Conservation (phyloP, 1,284 basidiomycete genomes). For the Austroboletus novae-zelandiae region DNA sequence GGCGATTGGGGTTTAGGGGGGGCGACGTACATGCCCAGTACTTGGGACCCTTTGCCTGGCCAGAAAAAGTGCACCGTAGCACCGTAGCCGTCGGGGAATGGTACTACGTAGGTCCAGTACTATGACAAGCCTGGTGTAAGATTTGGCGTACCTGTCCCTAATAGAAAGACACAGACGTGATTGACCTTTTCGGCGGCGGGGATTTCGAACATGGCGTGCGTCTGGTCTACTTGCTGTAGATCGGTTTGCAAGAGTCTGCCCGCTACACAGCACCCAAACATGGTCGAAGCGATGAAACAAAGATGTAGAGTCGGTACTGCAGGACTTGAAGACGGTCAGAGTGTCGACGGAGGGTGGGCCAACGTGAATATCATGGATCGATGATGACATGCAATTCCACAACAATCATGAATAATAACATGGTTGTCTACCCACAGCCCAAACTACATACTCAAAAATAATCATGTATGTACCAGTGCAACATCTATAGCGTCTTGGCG, state of each 20-base stretch:
- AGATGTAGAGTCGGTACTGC: not conserved
- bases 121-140: not conserved
- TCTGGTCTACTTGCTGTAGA: slow-evolving; percentile 76
- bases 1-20: not conserved
- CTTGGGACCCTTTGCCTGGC: slow-evolving; percentile 85
- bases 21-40: slow-evolving; percentile 77
- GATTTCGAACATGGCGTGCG: slow-evolving; percentile 82
- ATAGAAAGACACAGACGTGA: slow-evolving; percentile 85
- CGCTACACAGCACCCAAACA: slow-evolving; percentile 78
- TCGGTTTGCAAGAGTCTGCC: slow-evolving; percentile 77
- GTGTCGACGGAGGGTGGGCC: not conserved
- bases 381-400: slow-evolving; percentile 5
- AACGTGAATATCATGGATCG: slow-evolving; percentile 12
- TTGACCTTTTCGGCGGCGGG: slow-evolving; percentile 78
- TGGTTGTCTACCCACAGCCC: too few species aligned
- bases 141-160: slow-evolving; percentile 65
- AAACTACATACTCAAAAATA: not conserved
- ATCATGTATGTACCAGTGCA: not conserved
- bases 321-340: not conserved
- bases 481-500: slow-evolving; percentile 10
- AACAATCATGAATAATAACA: too few species aligned
- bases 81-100: slow-evolving; percentile 87
- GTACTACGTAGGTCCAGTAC: slow-evolving; percentile 42
- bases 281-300: slow-evolving; percentile 13
- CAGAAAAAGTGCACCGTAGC: slow-evolving; percentile 89